Conservation (phyloP, 208 protist genomes). For the Trypanosoma rangeli region DNA sequence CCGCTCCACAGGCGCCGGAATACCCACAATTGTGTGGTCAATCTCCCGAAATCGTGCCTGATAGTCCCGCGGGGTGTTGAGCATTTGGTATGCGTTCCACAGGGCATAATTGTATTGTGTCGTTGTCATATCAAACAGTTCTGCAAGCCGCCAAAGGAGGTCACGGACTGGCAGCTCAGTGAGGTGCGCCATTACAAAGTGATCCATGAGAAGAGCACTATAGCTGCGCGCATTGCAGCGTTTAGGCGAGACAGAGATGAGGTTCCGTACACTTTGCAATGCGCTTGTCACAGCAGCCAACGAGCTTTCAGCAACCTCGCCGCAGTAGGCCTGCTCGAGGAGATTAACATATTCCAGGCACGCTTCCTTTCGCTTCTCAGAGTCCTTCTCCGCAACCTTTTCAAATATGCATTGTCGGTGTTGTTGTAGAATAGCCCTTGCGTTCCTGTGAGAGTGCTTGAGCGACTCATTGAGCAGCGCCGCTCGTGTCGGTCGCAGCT, state of each 20-base stretch:
- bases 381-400: constrained; percentile 35
- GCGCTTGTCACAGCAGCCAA: constrained; percentile 34
- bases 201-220: constrained; percentile 37
- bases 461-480: constrained; percentile 14
- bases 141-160: constrained; percentile 48
- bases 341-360: constrained; percentile 49
- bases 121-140: constrained; percentile 42
- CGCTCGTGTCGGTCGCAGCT: constrained; percentile 29
- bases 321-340: constrained; percentile 33
- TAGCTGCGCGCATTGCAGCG: constrained; percentile 28
- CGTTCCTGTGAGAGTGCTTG: constrained; percentile 18
- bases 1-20: constrained; percentile 24
- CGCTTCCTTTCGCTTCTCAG: constrained; percentile 31
- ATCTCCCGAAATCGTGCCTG: constrained; percentile 65
- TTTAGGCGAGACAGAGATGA: constrained; percentile 32
- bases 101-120: constrained; percentile 48
- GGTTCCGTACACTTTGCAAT: constrained; percentile 34
- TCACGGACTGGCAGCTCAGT: constrained; percentile 55
- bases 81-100: constrained; percentile 36
- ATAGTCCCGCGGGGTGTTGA: constrained; percentile 60
- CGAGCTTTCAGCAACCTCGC: constrained; percentile 29
- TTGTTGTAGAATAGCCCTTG: constrained; percentile 31
- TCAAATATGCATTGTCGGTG: constrained; percentile 46
- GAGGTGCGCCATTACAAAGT: constrained; percentile 47
- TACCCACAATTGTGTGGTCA: constrained; percentile 45